A percentile compares a stretch with the other conserved stretches of the same genome.
Conservation (phyloP, 1,284 basidiomycete genomes). For the Fistulinella staudtii region DNA sequence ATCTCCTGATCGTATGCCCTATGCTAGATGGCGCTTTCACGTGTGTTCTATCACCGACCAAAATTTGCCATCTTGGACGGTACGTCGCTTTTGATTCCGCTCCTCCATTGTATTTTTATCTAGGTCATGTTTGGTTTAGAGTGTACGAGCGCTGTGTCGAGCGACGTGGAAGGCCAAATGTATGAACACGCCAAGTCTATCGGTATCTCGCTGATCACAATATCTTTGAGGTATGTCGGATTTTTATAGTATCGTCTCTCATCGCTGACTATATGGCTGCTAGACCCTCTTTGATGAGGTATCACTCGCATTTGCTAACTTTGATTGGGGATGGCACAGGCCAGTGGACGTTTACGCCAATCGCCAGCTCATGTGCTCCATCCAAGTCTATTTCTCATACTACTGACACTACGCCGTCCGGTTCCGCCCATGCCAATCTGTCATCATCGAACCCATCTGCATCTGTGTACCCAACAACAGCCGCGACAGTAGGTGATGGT, state of each 20-base stretch:
- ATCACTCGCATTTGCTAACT: conserved; percentile 79
- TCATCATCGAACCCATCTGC: conserved; percentile 32
- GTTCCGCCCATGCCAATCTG: background rate
- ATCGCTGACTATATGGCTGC: background rate
- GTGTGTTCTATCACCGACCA: conserved; percentile 83
- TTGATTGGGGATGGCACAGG: conserved; percentile 63
- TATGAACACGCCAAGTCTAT: conserved; percentile 92
- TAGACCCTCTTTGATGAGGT: conserved; percentile 76
- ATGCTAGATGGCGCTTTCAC: conserved; percentile 76
- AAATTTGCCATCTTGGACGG: conserved; percentile 74
- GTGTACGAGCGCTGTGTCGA: conserved; percentile 94
- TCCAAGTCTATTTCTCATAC: background rate
- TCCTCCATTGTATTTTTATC: fast-evolving
- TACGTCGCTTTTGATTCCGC: conserved; percentile 32
- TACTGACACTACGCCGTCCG: background rate
- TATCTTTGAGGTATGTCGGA: conserved; percentile 64
- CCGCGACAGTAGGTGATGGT: too few relatives aligned
- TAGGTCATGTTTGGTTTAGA: conserved; percentile 43
- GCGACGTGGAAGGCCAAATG: conserved; percentile 95
- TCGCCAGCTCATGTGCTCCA: conserved; percentile 6
- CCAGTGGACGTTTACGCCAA: conserved; percentile 61
- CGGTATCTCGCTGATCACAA: conserved; percentile 91
- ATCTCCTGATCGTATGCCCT: background rate
- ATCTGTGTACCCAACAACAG: conserved; percentile 12
- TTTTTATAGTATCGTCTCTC: background rate